Evolutionary conservation across 1,284 basidiomycete species (phyloP).

Genomic region (Volvariella surrecta): DNA sequence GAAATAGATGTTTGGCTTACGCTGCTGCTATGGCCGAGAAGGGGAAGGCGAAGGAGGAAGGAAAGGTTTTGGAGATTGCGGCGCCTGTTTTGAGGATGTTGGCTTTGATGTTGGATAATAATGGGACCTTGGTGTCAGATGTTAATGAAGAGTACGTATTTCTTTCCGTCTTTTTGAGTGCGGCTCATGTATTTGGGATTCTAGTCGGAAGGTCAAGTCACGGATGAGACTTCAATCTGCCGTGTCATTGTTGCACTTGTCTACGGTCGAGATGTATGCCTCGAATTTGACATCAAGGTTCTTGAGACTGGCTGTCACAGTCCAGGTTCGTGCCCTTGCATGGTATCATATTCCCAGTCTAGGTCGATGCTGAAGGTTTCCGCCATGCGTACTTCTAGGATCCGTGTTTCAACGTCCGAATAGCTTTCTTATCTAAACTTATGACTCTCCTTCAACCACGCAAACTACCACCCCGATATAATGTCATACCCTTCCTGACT

Average conservation of each 20-base stretch:
- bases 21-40: neutral
- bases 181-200: neutral
- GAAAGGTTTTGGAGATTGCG: conserved; percentile 58
- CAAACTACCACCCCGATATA: conserved; percentile 67
- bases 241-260: conserved; percentile 75
- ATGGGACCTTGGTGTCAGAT: conserved; percentile 55
- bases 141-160: conserved; percentile 56
- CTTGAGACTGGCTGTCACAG: conserved; percentile 60
- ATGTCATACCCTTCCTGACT: conserved; percentile 81
- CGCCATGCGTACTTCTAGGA: conserved; percentile 46
- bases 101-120: conserved; percentile 53
- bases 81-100: conserved; percentile 73
- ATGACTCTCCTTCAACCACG: conserved; percentile 50
- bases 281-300: conserved; percentile 57
- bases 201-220: conserved; percentile 51
- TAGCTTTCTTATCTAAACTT: conserved; percentile 72
- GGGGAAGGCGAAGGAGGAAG: conserved; percentile 39
- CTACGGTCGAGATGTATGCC: conserved; percentile 55
- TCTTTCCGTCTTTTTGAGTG: conserved; percentile 1
- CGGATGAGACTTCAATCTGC: conserved; percentile 79
- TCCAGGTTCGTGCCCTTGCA: conserved; percentile 50
- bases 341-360: neutral
- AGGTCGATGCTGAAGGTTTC: neutral
- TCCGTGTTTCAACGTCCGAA: conserved; percentile 81
- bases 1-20: conserved; percentile 63